Conservation (phyloP, 768 basidiomycete genomes). For the Tephrocybe sp. region DNA sequence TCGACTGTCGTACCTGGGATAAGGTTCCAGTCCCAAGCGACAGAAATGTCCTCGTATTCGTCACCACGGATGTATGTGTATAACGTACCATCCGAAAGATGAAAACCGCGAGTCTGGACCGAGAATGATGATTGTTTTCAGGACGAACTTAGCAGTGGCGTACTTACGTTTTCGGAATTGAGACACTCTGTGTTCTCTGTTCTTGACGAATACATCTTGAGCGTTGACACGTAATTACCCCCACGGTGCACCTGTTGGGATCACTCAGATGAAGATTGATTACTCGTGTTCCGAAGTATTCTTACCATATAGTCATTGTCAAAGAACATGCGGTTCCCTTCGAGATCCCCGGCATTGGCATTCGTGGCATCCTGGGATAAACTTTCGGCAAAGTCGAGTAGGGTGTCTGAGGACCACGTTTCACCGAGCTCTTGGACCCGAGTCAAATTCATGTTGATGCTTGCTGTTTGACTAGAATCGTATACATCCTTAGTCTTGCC, state of each 20-base stretch:
- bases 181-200: slow-evolving; percentile 64
- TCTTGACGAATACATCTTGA: slow-evolving; percentile 64
- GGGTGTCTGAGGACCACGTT: slow-evolving; percentile 46
- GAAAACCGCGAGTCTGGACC: slow-evolving; percentile 60
- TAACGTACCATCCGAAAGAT: slow-evolving; percentile 63
- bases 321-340: slow-evolving; percentile 64
- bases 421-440: slow-evolving; percentile 49
- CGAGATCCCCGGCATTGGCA: slow-evolving; percentile 54
- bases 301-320: slow-evolving; percentile 67
- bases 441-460: slow-evolving; percentile 57
- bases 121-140: too few species aligned
- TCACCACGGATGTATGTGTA: slow-evolving; percentile 65
- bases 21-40: slow-evolving; percentile 77
- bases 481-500: slow-evolving; percentile 18
- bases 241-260: slow-evolving; percentile 72
- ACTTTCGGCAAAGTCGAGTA: slow-evolving; percentile 38
- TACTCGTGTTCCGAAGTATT: too few species aligned
- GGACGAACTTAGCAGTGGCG: slow-evolving; percentile 11
- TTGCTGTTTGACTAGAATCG: slow-evolving; percentile 46
- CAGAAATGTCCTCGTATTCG: slow-evolving; percentile 75
- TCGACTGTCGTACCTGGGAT: slow-evolving; percentile 74
- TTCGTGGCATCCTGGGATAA: slow-evolving; percentile 33
- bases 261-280: too few species aligned
- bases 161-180: slow-evolving; percentile 65
- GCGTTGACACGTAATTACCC: slow-evolving; percentile 52